phyloP scores from a whole-genome alignment of 176 grass and related monocot genomes.

The Tillandsia leiboldiana region DNA sequence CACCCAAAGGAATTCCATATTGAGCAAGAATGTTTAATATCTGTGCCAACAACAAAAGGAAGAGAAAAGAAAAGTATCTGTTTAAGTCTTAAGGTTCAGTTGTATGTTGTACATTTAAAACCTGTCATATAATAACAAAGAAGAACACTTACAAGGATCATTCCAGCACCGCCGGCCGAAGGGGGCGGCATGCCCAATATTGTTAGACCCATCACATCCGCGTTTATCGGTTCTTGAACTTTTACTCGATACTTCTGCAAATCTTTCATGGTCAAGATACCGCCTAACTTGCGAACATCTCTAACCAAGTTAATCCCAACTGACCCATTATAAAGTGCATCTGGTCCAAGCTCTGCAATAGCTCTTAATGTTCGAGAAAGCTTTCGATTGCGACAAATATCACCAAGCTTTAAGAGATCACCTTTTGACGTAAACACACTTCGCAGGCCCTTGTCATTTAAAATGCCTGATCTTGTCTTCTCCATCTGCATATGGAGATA shows the following conservation, averaged over 20 bases:
- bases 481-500: constrained; percentile 82
- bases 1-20: constrained; percentile 60
- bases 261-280: constrained; percentile 57
- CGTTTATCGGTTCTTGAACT: constrained; percentile 40
- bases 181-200: constrained; percentile 74
- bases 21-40: constrained; percentile 85
- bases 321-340: constrained; percentile 45
- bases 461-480: constrained; percentile 42
- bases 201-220: constrained; percentile 43
- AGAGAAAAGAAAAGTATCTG: neutral
- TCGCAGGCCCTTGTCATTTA: constrained; percentile 36
- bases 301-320: constrained; percentile 37
- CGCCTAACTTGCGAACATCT: constrained; percentile 51
- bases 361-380: constrained; percentile 42
- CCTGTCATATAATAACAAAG: neutral
- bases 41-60: constrained; percentile 22
- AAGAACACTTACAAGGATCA: constrained; percentile 57
- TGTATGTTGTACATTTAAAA: no score
- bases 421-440: constrained; percentile 45
- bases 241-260: constrained; percentile 56
- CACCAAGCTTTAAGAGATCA: constrained; percentile 38
- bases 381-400: constrained; percentile 46
- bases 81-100: no score
- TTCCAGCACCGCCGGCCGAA: constrained; percentile 73
- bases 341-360: constrained; percentile 43